These are phyloP conservation scores for Tirmania nivea DNA, from an alignment of 495 filamentous ascomycete genomes.

Conservation along the genomic window DNA sequence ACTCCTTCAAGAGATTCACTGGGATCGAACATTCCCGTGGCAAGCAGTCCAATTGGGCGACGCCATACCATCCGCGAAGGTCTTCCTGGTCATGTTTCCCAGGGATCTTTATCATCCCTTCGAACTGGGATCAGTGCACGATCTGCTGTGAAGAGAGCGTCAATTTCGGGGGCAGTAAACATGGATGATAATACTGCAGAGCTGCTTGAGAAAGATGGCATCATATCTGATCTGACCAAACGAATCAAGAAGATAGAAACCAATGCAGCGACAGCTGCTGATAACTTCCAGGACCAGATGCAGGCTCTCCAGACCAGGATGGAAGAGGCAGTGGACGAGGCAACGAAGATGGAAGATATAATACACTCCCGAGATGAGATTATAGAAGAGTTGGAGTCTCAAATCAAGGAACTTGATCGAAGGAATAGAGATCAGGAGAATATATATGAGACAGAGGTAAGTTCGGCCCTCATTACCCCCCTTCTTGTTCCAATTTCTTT, in stretches of 20 bases:
- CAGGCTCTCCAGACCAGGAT: constrained; percentile 68
- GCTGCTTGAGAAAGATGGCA: neutral
- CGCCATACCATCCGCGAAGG: neutral
- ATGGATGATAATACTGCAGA: neutral
- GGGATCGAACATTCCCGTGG: neutral
- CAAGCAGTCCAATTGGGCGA: neutral
- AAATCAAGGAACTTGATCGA: constrained; percentile 54
- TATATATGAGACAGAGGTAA: constrained; percentile 60
- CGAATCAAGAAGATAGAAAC: neutral
- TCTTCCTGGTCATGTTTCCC: neutral
- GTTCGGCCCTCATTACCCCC: neutral
- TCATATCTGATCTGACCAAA: neutral
- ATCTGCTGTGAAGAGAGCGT: neutral
- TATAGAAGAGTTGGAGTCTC: constrained; percentile 55
- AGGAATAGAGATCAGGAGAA: constrained; percentile 73
- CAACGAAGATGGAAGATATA: constrained; percentile 63
- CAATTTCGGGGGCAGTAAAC: neutral
- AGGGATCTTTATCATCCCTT: neutral
- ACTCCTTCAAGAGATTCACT: neutral
- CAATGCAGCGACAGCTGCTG: neutral
- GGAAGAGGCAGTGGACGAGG: constrained; percentile 66
- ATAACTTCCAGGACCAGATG: constrained; percentile 24
- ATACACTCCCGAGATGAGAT: constrained; percentile 62
- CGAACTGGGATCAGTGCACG: neutral
- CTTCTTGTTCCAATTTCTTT: neutral